Conservation (phyloP, 352 stramenopile species). For the Phytopythium cucurbitacearum region DNA sequence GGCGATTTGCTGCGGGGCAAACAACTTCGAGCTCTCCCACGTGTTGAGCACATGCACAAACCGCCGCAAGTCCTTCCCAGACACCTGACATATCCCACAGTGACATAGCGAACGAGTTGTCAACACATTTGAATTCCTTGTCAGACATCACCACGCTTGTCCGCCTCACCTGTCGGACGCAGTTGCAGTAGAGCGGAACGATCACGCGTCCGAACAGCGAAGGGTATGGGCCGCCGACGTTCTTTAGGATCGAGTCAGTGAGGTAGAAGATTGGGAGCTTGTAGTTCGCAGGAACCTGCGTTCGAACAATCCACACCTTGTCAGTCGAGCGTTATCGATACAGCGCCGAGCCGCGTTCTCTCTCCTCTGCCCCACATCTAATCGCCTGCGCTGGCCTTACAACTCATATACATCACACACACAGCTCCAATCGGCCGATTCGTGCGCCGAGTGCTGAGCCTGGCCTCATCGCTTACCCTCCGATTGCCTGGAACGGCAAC, state of each 20-base stretch:
- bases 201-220: constrained; percentile 66
- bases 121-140: neutral
- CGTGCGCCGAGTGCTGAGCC: too few species aligned
- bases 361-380: too few species aligned
- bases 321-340: too few species aligned
- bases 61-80: constrained; percentile 70
- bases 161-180: constrained; percentile 58
- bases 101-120: neutral
- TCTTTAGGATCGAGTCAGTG: constrained; percentile 89
- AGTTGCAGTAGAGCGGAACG: constrained; percentile 83
- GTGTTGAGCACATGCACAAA: constrained; percentile 87
- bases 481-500: too few species aligned
- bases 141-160: neutral
- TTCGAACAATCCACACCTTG: too few species aligned
- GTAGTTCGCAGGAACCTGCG: constrained; percentile 66
- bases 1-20: constrained; percentile 41
- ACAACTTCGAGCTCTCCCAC: constrained; percentile 68
- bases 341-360: too few species aligned
- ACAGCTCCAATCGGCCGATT: too few species aligned
- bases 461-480: too few species aligned
- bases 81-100: constrained; percentile 34
- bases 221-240: constrained; percentile 72
- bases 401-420: neutral
- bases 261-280: constrained; percentile 90
- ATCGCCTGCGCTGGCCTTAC: too few species aligned